phyloP scores from a whole-genome alignment of 2,329 filamentous ascomycete species.

The Aureobasidium sp. region DNA sequence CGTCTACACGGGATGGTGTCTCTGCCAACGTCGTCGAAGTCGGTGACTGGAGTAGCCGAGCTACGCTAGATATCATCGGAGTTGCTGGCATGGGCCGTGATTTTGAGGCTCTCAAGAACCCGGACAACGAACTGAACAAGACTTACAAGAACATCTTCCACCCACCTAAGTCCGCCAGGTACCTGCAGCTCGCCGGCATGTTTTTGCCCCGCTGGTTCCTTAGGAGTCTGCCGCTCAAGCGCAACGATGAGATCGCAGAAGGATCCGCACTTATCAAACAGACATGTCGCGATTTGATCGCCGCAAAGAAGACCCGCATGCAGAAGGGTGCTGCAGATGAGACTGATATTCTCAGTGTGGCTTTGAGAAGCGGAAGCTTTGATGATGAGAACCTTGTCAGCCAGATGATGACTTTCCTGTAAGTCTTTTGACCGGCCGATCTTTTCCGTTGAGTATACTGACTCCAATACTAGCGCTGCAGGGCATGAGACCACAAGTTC shows the following conservation, averaged over 20 bases:
- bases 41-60: slow-evolving; percentile 39
- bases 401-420: slow-evolving; percentile 80
- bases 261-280: slow-evolving; percentile 54
- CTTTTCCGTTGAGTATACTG: background rate
- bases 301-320: slow-evolving; percentile 55
- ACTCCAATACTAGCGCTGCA: slow-evolving; percentile 41
- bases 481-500: slow-evolving; percentile 50
- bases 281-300: slow-evolving; percentile 60
- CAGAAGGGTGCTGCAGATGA: slow-evolving; percentile 41
- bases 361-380: slow-evolving; percentile 67
- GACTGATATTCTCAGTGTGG: slow-evolving; percentile 72
- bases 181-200: slow-evolving; percentile 46
- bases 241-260: slow-evolving; percentile 56
- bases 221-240: slow-evolving; percentile 55
- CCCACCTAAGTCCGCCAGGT: slow-evolving; percentile 39
- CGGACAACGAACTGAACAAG: slow-evolving; percentile 43
- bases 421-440: background rate
- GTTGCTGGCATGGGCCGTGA: slow-evolving; percentile 49
- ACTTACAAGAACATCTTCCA: slow-evolving; percentile 45
- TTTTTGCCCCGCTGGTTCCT: slow-evolving; percentile 58
- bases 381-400: slow-evolving; percentile 72
- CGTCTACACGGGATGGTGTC: slow-evolving; percentile 18
- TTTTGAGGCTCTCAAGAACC: slow-evolving; percentile 44
- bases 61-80: slow-evolving; percentile 52
- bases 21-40: slow-evolving; percentile 34